Evolutionary conservation across 345 rosid species (phyloP).

Genomic region (thale cress (Arabidopsis thaliana)): DNA sequence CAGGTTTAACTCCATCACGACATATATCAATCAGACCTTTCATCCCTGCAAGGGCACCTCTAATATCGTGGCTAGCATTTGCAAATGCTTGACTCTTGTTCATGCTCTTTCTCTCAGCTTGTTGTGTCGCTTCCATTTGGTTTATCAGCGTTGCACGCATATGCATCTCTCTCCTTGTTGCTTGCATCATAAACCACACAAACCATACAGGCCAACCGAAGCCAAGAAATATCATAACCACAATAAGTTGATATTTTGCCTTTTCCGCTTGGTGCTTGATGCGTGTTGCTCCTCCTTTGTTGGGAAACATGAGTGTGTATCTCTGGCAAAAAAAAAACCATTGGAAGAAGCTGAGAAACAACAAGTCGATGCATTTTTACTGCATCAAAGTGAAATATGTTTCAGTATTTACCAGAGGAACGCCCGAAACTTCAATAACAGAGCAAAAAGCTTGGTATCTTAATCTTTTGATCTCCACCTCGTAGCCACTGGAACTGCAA

Average conservation of each 20-base stretch:
- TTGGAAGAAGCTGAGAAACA: slow-evolving; percentile 8
- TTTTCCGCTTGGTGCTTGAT: slow-evolving; percentile 16
- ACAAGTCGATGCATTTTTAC: neutral
- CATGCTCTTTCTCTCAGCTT: slow-evolving; percentile 75
- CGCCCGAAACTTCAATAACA: slow-evolving; percentile 38
- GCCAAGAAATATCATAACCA: slow-evolving; percentile 38
- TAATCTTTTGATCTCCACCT: slow-evolving; percentile 23
- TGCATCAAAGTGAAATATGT: neutral
- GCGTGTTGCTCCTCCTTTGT: slow-evolving; percentile 32
- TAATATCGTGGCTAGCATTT: slow-evolving; percentile 81
- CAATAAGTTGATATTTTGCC: slow-evolving; percentile 5
- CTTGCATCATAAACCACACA: slow-evolving; percentile 46
- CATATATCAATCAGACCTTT: slow-evolving; percentile 60
- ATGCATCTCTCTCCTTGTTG: slow-evolving; percentile 56
- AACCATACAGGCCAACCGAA: slow-evolving; percentile 47
- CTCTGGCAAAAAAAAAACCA: slow-evolving; percentile 47
- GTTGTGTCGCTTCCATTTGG: slow-evolving; percentile 81
- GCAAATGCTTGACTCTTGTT: slow-evolving; percentile 76
- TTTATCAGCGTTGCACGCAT: slow-evolving; percentile 58
- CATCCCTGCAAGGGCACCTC: slow-evolving; percentile 66
- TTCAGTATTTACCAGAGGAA: slow-evolving; percentile 38
- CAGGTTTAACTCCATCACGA: slow-evolving; percentile 47
- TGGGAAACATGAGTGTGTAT: slow-evolving; percentile 56
- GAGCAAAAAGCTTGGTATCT: slow-evolving; percentile 39
- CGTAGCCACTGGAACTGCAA: slow-evolving; percentile 21